Evolutionary conservation across 2,329 filamentous ascomycete genomes (phyloP), one percentile per base, ranked within the genome.

Genomic region (Trichoderma endophyticum): DNA sequence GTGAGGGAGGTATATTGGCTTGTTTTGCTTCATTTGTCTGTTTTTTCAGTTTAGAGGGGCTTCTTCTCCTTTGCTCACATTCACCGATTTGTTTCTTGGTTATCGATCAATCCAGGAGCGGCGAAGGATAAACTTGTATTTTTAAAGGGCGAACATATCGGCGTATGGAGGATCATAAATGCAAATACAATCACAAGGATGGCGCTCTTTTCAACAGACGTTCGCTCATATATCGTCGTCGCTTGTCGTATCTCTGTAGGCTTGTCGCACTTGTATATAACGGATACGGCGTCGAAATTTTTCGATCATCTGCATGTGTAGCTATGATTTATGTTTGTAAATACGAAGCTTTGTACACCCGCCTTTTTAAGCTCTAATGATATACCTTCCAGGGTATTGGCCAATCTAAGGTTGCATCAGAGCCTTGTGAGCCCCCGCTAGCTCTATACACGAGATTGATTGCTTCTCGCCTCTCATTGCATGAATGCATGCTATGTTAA

Each of bases 1-100:
- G 82, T 91, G 28, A 73, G 6, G 14, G 32, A 2, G 59, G 14
- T 14, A 1, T 6, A 1, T n/a, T 8, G 1, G 14, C 14, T 62
- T 57, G 26, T 11, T 18, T 67, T 59, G 39, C 3, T n/a, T 32
- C 0, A 24, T 43, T 39, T 1, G 7, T 54, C 18, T 59, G 18
- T 34, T 3, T 34, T 34, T n/a, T 3, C 9, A 43, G 15, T 6
- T 39, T 57, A 39, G 64, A 67, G 64, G 18, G 32, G 6, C 6
- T 21, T 54, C n/a, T 21, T 65, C 48, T 54, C 28, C 28, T 12
- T 65, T 65, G 62, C 21, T 54, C 21, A 54, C n/a, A 51, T 34
- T 54, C 9, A 12, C 43, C 39, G 11, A 7, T 48, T 34, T 65
- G n/a, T 18, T 54, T 65, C 14, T 65, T 65, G 62, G 62, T 24